These are phyloP conservation scores for Gossypium lobatum DNA, from an alignment of 441 rosid species.

Conservation along the genomic window DNA sequence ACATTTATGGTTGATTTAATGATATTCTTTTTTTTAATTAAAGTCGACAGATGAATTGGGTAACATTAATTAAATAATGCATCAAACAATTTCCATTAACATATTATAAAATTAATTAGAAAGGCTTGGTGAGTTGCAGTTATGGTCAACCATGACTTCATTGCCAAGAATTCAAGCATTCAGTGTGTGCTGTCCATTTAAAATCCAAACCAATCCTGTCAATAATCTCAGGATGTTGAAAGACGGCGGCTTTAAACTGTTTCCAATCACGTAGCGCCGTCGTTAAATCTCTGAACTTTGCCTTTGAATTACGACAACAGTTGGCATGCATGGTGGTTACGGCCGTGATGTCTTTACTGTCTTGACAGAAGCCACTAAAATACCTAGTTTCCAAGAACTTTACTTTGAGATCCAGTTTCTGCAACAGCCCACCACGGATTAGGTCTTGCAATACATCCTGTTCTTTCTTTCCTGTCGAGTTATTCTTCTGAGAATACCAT, in stretches of 20 bases:
- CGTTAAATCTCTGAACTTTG: constrained; percentile 35
- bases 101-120: not conserved
- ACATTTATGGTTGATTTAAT: too few species aligned
- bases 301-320: constrained; percentile 60
- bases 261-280: not conserved
- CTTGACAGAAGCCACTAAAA: constrained; percentile 70
- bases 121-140: not conserved
- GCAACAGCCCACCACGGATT: constrained; percentile 26
- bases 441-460: constrained; percentile 59
- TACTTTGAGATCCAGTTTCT: constrained; percentile 26
- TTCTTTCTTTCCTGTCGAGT: constrained; percentile 51
- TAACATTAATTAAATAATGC: too few species aligned
- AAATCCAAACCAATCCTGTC: not conserved
- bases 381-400: not conserved
- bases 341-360: constrained; percentile 35
- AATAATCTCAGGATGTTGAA: not conserved
- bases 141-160: not conserved
- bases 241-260: not conserved
- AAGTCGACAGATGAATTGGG: too few species aligned
- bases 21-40: too few species aligned
- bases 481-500: constrained; percentile 60
- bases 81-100: too few species aligned
- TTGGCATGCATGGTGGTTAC: constrained; percentile 75
- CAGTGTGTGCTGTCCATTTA: not conserved
- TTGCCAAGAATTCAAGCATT: not conserved